Percentiles rank a stretch among this genome's conserved stretches.
Evolutionary conservation across 129 eudicot species (phyloP).

Genomic region (Oenanthe sinensis): DNA sequence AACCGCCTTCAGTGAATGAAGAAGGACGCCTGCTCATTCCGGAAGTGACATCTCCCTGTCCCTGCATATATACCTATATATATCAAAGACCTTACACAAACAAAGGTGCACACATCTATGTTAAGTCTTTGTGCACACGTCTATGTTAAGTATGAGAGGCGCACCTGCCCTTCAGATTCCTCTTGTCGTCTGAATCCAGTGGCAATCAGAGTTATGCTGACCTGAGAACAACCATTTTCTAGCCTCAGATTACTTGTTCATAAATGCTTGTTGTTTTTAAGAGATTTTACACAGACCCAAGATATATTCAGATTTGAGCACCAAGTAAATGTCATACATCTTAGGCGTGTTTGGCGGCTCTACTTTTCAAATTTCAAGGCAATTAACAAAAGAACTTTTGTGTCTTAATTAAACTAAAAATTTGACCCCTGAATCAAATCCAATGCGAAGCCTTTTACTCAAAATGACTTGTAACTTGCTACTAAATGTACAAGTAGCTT

Average conservation of each 20-base stretch:
- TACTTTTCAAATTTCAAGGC: background rate
- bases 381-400: background rate
- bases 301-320: background rate
- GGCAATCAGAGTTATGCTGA: conserved; percentile 89
- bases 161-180: conserved; percentile 55
- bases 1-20: conserved; percentile 53
- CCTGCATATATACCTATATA: conserved; percentile 31
- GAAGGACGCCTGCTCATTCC: conserved; percentile 64
- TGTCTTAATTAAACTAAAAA: background rate
- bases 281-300: background rate
- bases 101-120: background rate
- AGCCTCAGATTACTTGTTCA: background rate
- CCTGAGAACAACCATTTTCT: conserved; percentile 28
- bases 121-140: background rate
- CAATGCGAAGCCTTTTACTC: background rate
- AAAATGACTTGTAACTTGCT: background rate
- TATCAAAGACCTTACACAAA: background rate
- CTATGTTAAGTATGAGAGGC: background rate
- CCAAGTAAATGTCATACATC: background rate
- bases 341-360: background rate
- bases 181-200: conserved; percentile 94
- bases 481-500: background rate
- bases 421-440: background rate
- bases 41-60: conserved; percentile 36
- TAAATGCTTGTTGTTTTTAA: background rate